Evolutionary conservation across 1,284 basidiomycete species (phyloP), one percentile per base, ranked within the genome.

Genomic region (Apiotrichum mycotoxinovorans): DNA sequence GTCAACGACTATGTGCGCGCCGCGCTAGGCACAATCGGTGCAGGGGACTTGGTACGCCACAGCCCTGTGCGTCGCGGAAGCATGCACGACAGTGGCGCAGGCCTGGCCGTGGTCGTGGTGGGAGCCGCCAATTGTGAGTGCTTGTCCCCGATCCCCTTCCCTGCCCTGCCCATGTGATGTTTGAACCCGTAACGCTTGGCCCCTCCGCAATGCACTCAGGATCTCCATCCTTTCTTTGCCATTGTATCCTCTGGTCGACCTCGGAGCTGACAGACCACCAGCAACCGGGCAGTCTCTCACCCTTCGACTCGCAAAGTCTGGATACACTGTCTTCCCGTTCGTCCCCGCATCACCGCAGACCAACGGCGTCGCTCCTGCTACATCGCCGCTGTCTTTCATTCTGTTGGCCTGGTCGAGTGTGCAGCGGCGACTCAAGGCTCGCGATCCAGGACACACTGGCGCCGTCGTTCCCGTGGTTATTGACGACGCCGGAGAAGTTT

Each of bases 251-350:
- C 14, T 12, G n/a, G 12, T 35, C 27, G 45, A 23, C 11, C n/a
- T n/a, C n/a, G n/a, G n/a, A n/a, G 40, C 58, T 64, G 50, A 61
- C 54, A 3, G 14, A 18, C 18, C 33, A 20, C 44, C 12, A 75
- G 73, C 66, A 3, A 67, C 68, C 9, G 72, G 72, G 15, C 71
- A 72, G 58, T 60, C 63, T 3, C 60, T 75, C 20, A 71, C 70
- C 1, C 63, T 75, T 20, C 66, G 68, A 30, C 66, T 75, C 12
- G 73, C 73, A 5, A 70, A 69, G 58, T 64, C 62, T 11, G 73
- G 73, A 37, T 75, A 75, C 54, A 75, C 72, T 26, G 71, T 73
- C 45, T 73, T 75, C 52, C 67, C 73, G 27, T 61, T 75, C 27
- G 53, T 75, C 12, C 71, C 71, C 17, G 38, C 15, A 60, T 70